Conservation (phyloP, 257 asterid genomes). For the Apocynum venetum region DNA sequence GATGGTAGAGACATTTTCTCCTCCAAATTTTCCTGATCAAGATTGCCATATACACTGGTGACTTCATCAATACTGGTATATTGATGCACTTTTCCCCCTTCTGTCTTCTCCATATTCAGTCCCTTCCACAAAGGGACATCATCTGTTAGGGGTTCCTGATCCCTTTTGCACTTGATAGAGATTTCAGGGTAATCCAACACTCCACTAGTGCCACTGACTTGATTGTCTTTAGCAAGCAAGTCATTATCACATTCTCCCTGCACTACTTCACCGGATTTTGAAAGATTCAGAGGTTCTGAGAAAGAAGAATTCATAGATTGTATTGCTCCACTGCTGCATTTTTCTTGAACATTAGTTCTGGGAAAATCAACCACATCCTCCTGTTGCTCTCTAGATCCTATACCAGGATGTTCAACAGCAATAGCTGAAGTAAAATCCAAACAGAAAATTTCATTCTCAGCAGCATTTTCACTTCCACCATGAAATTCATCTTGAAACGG, state of each 20-base stretch:
- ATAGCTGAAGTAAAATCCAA: conserved; percentile 22
- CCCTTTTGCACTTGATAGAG: conserved; percentile 26
- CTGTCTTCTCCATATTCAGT: conserved; percentile 19
- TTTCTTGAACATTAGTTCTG: conserved; percentile 22
- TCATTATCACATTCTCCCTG: conserved; percentile 25
- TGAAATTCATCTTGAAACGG: conserved; percentile 32
- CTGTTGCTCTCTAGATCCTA: conserved; percentile 13
- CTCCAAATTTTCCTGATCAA: conserved; percentile 22
- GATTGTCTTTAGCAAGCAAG: conserved; percentile 28
- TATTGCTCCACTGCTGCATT: conserved; percentile 21
- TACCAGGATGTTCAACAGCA: conserved; percentile 18
- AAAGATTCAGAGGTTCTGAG: conserved; percentile 13
- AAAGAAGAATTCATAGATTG: conserved; percentile 19
- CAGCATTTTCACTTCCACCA: conserved; percentile 21
- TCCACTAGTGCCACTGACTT: conserved; percentile 37
- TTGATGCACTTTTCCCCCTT: conserved; percentile 27
- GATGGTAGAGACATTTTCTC: conserved; percentile 20
- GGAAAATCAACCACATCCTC: conserved; percentile 23
- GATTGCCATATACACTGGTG: conserved; percentile 26
- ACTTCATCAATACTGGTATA: conserved; percentile 20
- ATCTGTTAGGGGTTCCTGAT: conserved; percentile 24
- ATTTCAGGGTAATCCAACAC: conserved; percentile 39
- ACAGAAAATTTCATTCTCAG: conserved; percentile 25
- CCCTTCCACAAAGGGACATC: conserved; percentile 17
- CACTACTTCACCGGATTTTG: conserved; percentile 25